A percentile compares a stretch with the other conserved stretches of the same genome.
Conservation (phyloP, 2,329 filamentous ascomycete species). For the Aspergillus felis region DNA sequence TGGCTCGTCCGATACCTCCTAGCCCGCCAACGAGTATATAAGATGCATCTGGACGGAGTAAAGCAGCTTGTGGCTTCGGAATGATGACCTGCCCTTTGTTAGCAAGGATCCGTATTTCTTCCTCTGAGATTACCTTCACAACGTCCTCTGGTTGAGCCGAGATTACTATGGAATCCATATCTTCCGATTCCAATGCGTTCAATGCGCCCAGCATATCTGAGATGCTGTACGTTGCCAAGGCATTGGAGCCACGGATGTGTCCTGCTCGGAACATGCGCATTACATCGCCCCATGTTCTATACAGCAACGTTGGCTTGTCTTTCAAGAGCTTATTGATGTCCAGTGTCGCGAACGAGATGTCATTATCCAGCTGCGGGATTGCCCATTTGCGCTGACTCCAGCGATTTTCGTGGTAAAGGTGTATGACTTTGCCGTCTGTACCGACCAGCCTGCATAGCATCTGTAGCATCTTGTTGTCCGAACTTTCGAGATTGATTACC, state of each 20-base stretch:
- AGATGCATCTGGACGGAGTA: constrained; percentile 13
- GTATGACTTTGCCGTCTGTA: constrained; percentile 28
- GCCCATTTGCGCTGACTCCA: not conserved
- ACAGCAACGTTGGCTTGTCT: not conserved
- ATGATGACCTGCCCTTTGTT: not conserved
- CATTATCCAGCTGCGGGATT: not conserved
- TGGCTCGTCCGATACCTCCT: constrained; percentile 24
- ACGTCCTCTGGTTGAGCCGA: constrained; percentile 2
- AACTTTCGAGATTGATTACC: constrained; percentile 9
- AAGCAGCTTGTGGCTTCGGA: not conserved
- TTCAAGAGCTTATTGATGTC: constrained; percentile 11
- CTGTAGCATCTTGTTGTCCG: not conserved
- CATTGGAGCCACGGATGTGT: constrained; percentile 7
- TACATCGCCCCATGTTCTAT: constrained; percentile 11
- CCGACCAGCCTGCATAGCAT: constrained; percentile 19
- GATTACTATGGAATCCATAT: constrained; percentile 6
- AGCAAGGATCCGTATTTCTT: not conserved
- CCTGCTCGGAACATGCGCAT: constrained; percentile 10
- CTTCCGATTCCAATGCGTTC: not conserved
- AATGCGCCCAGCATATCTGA: constrained; percentile 12
- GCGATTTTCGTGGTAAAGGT: constrained; percentile 12
- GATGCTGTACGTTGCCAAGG: constrained; percentile 6
- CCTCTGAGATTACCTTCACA: constrained; percentile 9
- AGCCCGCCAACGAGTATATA: constrained; percentile 28
- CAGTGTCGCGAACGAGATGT: constrained; percentile 13